phyloP scores from a whole-genome alignment of 371 early-diverging fungal species.

The Mortierella sp. region DNA sequence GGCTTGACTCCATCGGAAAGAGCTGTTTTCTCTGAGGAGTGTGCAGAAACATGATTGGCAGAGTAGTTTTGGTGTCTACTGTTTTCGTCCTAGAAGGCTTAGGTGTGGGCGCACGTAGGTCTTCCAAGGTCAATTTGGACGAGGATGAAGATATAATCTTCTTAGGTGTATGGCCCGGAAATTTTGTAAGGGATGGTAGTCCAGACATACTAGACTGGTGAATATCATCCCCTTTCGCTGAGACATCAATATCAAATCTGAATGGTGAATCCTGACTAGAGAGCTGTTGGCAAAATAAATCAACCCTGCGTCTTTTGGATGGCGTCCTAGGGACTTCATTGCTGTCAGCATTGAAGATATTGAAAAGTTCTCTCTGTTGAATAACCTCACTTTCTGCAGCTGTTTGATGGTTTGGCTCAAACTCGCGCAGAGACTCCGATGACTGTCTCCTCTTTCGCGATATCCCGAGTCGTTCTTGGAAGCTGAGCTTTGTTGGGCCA shows the following conservation, averaged over 20 bases:
- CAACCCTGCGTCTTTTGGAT: conserved; percentile 26
- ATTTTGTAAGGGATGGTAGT: not conserved
- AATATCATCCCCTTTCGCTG: conserved; percentile 5
- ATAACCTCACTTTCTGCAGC: not conserved
- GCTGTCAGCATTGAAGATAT: conserved; percentile 13
- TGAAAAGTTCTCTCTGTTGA: conserved; percentile 10
- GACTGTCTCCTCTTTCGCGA: conserved; percentile 42
- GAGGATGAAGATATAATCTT: conserved; percentile 9
- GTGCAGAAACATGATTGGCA: conserved; percentile 51
- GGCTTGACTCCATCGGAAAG: conserved; percentile 13
- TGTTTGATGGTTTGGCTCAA: not conserved
- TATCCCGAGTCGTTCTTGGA: conserved; percentile 21
- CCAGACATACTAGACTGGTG: not conserved
- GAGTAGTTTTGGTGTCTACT: not conserved
- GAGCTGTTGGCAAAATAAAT: not conserved
- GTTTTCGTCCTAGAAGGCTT: conserved; percentile 21
- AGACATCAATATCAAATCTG: conserved; percentile 9
- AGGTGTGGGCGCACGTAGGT: conserved; percentile 46
- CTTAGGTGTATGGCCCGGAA: not conserved
- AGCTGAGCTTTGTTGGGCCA: not conserved
- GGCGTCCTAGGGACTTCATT: conserved; percentile 32
- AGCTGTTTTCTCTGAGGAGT: conserved; percentile 46
- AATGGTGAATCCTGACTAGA: conserved; percentile 7
- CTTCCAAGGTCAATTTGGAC: conserved; percentile 44
- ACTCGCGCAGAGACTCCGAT: conserved; percentile 17